A percentile compares a stretch with the other conserved stretches of the same genome.
phyloP scores from a whole-genome alignment of 352 stramenopile genomes.

The Pythium diclinum region DNA sequence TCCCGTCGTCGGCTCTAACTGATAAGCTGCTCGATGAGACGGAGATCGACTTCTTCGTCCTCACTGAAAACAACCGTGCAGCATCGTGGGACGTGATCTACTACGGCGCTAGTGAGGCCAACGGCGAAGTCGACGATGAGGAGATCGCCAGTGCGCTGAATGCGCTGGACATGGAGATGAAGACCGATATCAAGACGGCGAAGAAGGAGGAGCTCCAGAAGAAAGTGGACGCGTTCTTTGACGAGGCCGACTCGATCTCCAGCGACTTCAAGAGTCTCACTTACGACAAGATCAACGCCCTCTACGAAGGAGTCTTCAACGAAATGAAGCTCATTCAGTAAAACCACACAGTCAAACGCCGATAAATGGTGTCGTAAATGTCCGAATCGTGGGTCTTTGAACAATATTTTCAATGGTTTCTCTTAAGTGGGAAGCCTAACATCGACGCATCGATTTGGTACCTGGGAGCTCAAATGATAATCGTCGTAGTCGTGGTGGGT shows the following conservation, averaged over 20 bases:
- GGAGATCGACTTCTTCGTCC: background rate
- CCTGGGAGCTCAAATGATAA: background rate
- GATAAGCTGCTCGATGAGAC: background rate
- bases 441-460: too few species aligned
- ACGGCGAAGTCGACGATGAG: background rate
- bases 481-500: background rate
- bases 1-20: background rate
- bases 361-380: too few species aligned
- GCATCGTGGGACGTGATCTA: background rate
- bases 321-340: background rate
- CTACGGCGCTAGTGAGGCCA: background rate
- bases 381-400: too few species aligned
- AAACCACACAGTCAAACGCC: background rate
- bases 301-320: background rate
- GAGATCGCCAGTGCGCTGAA: background rate
- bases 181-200: background rate
- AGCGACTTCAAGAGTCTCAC: background rate
- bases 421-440: too few species aligned
- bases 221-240: slow-evolving; percentile 1
- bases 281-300: background rate
- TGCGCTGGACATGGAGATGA: background rate
- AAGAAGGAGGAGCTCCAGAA: background rate
- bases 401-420: too few species aligned
- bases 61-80: background rate
- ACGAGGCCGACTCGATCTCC: background rate